Conservation (phyloP, 176 grass and related monocot genomes). For the Triticum turgidum region DNA sequence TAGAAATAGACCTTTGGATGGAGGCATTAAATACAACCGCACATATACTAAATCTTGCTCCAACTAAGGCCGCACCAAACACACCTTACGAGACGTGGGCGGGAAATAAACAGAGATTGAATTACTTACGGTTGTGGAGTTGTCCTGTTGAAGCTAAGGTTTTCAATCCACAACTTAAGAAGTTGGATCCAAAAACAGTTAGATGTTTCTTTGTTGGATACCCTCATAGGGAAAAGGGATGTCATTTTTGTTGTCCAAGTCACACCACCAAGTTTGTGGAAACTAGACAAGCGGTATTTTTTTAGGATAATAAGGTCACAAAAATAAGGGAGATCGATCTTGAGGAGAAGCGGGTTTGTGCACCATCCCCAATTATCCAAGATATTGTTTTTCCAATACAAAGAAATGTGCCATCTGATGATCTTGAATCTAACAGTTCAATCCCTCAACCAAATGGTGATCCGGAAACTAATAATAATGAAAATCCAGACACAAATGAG, state of each 20-base stretch:
- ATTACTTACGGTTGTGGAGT: too few species aligned
- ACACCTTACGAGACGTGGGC: too few species aligned
- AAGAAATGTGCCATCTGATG: too few species aligned
- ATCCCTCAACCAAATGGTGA: too few species aligned
- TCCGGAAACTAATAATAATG: too few species aligned
- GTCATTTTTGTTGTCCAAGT: too few species aligned
- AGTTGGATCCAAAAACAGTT: neutral
- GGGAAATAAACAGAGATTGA: neutral
- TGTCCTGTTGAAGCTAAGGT: too few species aligned
- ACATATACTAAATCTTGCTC: neutral
- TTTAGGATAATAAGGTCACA: neutral
- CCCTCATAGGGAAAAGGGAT: too few species aligned
- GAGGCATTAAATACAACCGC: neutral
- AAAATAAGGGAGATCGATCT: neutral
- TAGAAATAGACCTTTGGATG: neutral
- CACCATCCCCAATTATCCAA: neutral
- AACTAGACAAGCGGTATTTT: neutral
- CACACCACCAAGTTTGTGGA: neutral
- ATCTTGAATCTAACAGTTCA: too few species aligned
- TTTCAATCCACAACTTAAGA: too few species aligned
- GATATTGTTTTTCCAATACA: neutral
- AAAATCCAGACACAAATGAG: neutral
- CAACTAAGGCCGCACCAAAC: too few species aligned
- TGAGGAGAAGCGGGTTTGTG: neutral
- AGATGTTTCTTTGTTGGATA: neutral